These are phyloP conservation scores for Nakazawaea ernobii DNA, from an alignment of 805 yeast species.

Conservation along the genomic window DNA sequence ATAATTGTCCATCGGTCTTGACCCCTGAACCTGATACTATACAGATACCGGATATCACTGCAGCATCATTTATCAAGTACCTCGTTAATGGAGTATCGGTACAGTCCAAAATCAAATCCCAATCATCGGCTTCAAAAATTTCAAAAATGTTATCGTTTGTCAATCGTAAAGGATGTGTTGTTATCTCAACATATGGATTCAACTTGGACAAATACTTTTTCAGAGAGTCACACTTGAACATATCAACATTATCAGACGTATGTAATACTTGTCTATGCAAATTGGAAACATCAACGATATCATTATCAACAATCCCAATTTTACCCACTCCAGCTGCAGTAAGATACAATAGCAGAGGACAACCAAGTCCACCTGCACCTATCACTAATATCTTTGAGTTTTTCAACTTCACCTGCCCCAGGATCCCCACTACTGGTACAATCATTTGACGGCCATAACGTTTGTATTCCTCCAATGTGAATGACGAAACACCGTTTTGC, in stretches of 20 bases:
- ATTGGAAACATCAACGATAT: conserved; percentile 77
- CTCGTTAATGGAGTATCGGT: conserved; percentile 90
- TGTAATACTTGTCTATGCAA: conserved; percentile 89
- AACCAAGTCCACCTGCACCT: conserved; percentile 97
- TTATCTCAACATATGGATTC: conserved; percentile 63
- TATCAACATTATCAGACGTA: conserved; percentile 57
- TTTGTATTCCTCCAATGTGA: conserved; percentile 59
- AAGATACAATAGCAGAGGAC: conserved; percentile 81
- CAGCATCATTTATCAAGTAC: conserved; percentile 80
- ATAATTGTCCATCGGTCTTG: conserved; percentile 84
- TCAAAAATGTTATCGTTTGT: conserved; percentile 53
- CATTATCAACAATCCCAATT: conserved; percentile 85
- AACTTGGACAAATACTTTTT: conserved; percentile 40
- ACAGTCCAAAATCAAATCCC: conserved; percentile 84
- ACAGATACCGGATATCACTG: conserved; percentile 62
- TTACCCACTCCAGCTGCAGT: conserved; percentile 85
- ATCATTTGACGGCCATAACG: conserved; percentile 95
- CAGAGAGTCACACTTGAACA: conserved; percentile 78
- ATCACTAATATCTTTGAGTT: conserved; percentile 61
- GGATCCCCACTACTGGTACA: conserved; percentile 68
- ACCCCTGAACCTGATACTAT: conserved; percentile 91
- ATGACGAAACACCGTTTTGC: conserved; percentile 6
- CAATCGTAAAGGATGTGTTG: conserved; percentile 47
- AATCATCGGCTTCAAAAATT: conserved; percentile 41
- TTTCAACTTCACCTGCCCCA: conserved; percentile 57